Base-by-base conservation (phyloP, 2,329 filamentous ascomycete species). In the Aureobasidium subglaciale region DNA sequence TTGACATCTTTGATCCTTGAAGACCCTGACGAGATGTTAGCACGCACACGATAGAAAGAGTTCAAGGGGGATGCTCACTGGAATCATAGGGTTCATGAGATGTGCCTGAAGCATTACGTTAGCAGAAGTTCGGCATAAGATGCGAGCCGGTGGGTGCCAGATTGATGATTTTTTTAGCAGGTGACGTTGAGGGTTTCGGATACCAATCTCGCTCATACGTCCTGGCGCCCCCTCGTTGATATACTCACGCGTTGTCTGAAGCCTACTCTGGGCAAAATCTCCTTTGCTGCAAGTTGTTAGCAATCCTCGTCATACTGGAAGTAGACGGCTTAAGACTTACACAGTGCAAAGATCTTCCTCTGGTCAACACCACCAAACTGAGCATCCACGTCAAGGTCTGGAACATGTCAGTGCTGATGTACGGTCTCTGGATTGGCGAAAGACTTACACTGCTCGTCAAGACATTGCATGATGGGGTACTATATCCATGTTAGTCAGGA, bases 351-450 rank as follows among this genome's bases (percentile, higher is more conserved):
- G 59, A 96, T 84, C 73, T 96, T 96, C 58, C 90, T 77, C 74
- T 96, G 91, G 65, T 96, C 92, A 25, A 79, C 69, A 61, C 86
- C 89, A 56, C 91, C 91, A 59, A 96, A 91, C 67, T 99, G 90
- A 2, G 82, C 86, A 69, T 99, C 92, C 4, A 91, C 88, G 56
- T 84, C 84, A 3, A 99, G 77, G 76, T 96, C 42, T 45, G 16
- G 11, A 22, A 29, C 7, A 43, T 27, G n/a, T 43, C 15, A 43
- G 20, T 5, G 57, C 84, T 84, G 3, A 99, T 77, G 75, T n/a
- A n/a, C n/a, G n/a, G n/a, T n/a, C n/a, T n/a, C n/a, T n/a, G n/a
- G n/a, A n/a, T n/a, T n/a, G n/a, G n/a, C n/a, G n/a, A n/a, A n/a
- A n/a, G n/a, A 20, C 41, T 30, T 30, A 45, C 42, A 84, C 74